Evolutionary conservation across 2,329 filamentous ascomycete genomes (phyloP), one percentile per base, ranked within the genome.

Genomic region (Furcasterigmium sp.): DNA sequence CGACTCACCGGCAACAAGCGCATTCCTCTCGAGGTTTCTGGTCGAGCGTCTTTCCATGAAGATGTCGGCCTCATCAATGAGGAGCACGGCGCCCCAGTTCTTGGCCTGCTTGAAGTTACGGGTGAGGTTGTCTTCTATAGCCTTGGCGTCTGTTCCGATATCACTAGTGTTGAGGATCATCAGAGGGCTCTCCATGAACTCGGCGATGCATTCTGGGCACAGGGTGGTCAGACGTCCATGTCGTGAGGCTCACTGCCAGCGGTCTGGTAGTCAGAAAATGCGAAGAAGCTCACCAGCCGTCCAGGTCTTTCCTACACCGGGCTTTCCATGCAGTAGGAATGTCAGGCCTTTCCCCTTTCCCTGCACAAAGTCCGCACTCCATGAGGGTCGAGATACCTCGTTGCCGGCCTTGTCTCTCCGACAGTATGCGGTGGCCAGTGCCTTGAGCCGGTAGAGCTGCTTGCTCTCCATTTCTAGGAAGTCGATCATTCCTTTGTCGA

Each of bases 31-130:
- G 9, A 53, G 20, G 17, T 53, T 49, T 11, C 46, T 45, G 8
- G 50, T 48, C 3, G 45, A 40, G 2, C 51, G 28, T 4, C 43
- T 35, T 19, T 53, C 50, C 36, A 53, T 48, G 23, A 49, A 53
- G 4, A 54, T 43, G 14, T 61, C 57, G 1, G 55, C 56, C 23
- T 62, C 58, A 21, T 62, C 59, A 3, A 61, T 49, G 0, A 61
- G 47, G 3, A 61, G 42, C 4, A 61, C 52, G 11, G 53, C 55
- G 2, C 47, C 53, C 56, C 56, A 61, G 21, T 41, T 51, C 36
- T 53, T 48, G 0, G 56, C 55, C n/a, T 48, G 28, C 2, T 47
- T 43, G 34, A 54, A 54, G 15, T 46, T 52, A 5, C 11, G 36
- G 0, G 40, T 30, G 0, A 57, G 37, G 3, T 51, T 48, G 2